These are phyloP conservation scores for Rhodomyrtus tomentosa DNA, from an alignment of 345 rosid species.

Conservation along the genomic window DNA sequence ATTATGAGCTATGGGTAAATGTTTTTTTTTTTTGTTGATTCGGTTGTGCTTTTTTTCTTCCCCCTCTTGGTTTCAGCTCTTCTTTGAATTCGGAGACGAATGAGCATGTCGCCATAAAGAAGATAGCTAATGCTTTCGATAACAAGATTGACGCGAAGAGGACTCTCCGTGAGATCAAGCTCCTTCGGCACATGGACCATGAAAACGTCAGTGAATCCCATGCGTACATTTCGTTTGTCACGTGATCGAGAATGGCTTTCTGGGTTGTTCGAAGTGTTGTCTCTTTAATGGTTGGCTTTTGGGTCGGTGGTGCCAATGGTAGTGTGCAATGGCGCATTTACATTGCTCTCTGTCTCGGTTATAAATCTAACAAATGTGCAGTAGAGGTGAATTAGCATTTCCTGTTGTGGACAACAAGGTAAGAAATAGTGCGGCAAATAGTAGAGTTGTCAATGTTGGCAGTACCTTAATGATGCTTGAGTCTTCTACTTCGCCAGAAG, in stretches of 20 bases:
- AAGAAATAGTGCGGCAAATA: not conserved
- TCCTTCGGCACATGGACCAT: slow-evolving; percentile 93
- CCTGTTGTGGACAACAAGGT: not conserved
- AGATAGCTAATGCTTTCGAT: slow-evolving; percentile 72
- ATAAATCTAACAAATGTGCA: not conserved
- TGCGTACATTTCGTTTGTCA: not conserved
- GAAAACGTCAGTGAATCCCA: slow-evolving; percentile 65
- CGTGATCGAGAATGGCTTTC: not conserved
- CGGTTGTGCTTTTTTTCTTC: not conserved
- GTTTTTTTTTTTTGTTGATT: not conserved
- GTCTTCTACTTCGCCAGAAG: not conserved
- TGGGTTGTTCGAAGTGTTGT: not conserved
- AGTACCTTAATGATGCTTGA: not conserved
- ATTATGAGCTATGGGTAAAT: not conserved
- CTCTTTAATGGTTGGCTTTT: not conserved
- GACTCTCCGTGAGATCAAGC: slow-evolving; percentile 94
- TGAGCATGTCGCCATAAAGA: slow-evolving; percentile 81
- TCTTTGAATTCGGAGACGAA: slow-evolving; percentile 65
- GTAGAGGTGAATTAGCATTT: not conserved
- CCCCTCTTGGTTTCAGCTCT: slow-evolving; percentile 25
- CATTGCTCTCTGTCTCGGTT: not conserved
- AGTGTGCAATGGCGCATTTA: not conserved
- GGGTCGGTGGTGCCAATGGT: not conserved
- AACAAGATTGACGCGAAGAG: slow-evolving; percentile 81
- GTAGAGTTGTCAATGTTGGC: not conserved